Evolutionary conservation across 2,329 filamentous ascomycete genomes (phyloP).

Genomic region (Diaporthe nobilis): DNA sequence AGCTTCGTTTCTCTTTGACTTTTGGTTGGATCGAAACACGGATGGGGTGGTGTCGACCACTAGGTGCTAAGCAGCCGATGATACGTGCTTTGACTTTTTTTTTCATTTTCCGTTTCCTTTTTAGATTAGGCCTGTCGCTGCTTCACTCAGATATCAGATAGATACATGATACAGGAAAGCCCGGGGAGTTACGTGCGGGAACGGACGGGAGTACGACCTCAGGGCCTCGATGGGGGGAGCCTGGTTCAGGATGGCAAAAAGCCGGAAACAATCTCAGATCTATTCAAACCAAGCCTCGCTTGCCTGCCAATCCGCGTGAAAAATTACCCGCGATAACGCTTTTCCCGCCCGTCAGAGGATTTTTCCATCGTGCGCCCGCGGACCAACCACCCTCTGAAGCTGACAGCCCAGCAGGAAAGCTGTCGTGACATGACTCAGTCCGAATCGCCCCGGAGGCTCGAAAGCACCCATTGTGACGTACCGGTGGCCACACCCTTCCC

Average conservation of each 20-base stretch:
- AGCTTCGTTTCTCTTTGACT: constrained; percentile 20
- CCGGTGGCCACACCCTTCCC: constrained; percentile 20
- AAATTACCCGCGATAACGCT: not conserved
- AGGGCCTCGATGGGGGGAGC: constrained; percentile 1
- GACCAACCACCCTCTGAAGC: not conserved
- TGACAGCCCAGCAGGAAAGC: constrained; percentile 8
- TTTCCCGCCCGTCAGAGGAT: not conserved
- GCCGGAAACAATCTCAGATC: constrained; percentile 32
- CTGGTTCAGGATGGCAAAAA: constrained; percentile 14
- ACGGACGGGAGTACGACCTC: constrained; percentile 1
- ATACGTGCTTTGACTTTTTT: constrained; percentile 9
- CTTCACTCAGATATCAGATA: constrained; percentile 18
- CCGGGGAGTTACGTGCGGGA: not conserved
- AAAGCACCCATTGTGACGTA: constrained; percentile 36
- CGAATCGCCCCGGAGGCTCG: constrained; percentile 6
- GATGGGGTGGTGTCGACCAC: constrained; percentile 4
- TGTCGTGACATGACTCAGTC: constrained; percentile 38
- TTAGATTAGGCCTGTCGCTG: constrained; percentile 19
- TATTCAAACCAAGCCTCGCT: not conserved
- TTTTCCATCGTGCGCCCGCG: constrained; percentile 5
- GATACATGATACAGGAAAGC: constrained; percentile 19
- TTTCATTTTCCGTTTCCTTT: constrained; percentile 1
- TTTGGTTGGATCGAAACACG: constrained; percentile 17
- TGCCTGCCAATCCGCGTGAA: not conserved
- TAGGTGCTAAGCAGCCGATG: not conserved